Evolutionary conservation across 1,284 basidiomycete genomes (phyloP), one percentile per base, ranked within the genome.

Genomic region (Xanthoconium separans): DNA sequence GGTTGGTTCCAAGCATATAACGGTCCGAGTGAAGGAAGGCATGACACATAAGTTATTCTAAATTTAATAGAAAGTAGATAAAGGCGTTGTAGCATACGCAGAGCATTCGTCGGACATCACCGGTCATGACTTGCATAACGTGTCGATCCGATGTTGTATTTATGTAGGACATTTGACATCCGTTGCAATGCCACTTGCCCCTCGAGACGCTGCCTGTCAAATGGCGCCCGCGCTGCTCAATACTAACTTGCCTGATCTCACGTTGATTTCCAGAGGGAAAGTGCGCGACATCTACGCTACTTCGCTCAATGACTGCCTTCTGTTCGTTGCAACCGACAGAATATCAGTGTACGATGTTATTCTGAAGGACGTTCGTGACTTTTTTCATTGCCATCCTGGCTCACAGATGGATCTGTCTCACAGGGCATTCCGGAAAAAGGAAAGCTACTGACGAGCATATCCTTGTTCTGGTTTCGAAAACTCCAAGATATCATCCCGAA

Each of bases 321-420:
- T 99, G 53, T 98, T 99, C 72, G 89, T 99, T 51, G 95, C 96
- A 7, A 91, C 93, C 15, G 97, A 99, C 75, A 81, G 97, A 58
- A 97, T 98, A 69, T 96, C 93, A 20, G 95, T 96, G 0, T 99
- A 94, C 75, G 96, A 99, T 78, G 91, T 98, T 58, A 89, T 97
- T 68, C 81, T 98, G 65, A 84, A 86, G 70, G 93, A 95, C 72
- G 94, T 96, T 66, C 66, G 88, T 78, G 40, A 27, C 29, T 2
- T 20, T 37, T 40, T 52, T 50, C 12, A 6, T 12, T 13, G 2
- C 46, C 20, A 10, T 47, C 18, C 33, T 15, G 39, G 22, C 37
- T 56, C 53, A 61, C 31, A 34, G 10, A 29, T 20, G 2, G 12
- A 45, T 41, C 34, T 50, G 18, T 33, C 45, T 24, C 29, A 49